phyloP scores from a whole-genome alignment of 805 yeast genomes.

The Metschnikowia colocasiae region DNA sequence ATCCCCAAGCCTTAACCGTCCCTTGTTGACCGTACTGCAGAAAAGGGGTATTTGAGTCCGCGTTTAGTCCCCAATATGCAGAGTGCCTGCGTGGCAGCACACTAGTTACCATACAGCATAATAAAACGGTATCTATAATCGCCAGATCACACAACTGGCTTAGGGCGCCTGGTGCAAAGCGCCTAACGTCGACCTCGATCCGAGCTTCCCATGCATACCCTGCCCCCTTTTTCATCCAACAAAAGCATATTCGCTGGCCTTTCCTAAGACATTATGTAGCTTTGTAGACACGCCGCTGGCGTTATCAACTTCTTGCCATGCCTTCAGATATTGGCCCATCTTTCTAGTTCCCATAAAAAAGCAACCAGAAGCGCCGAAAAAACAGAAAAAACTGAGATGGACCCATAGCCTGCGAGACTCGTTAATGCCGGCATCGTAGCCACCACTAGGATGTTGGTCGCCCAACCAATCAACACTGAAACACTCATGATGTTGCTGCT shows the following conservation, averaged over 20 bases:
- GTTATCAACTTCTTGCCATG: neutral
- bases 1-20: neutral
- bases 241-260: neutral
- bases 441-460: constrained; percentile 22
- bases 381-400: constrained; percentile 20
- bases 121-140: neutral
- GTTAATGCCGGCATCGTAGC: constrained; percentile 15
- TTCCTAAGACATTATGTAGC: neutral
- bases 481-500: constrained; percentile 19
- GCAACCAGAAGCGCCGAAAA: constrained; percentile 18
- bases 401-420: constrained; percentile 17
- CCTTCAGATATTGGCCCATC: neutral
- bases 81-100: constrained; percentile 4
- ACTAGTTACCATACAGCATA: constrained; percentile 1
- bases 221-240: neutral
- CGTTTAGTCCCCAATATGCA: constrained; percentile 3
- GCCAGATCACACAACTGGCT: neutral
- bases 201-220: neutral
- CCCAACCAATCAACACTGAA: constrained; percentile 23
- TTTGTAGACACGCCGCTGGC: neutral
- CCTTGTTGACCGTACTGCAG: neutral
- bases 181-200: neutral
- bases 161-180: neutral
- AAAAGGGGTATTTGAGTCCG: neutral
- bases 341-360: constrained; percentile 7